Evolutionary conservation across 768 basidiomycete species (phyloP).

Genomic region (Tulasnella sp.): DNA sequence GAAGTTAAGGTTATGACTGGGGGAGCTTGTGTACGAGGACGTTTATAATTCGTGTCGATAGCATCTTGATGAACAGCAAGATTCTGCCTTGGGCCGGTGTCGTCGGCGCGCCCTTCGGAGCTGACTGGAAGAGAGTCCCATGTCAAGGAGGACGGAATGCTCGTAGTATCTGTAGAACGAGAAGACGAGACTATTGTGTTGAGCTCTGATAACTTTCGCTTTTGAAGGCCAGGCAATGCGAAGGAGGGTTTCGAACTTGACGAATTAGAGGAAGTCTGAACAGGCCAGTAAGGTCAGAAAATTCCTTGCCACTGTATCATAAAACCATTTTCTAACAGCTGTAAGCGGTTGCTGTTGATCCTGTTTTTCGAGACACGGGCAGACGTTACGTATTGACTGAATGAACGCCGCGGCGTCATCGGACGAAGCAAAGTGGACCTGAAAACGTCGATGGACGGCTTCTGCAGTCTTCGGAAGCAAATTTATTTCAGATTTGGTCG

Average conservation of each 20-base stretch:
- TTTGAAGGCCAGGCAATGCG: background rate
- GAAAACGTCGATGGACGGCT: constrained; percentile 62
- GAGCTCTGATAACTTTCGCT: background rate
- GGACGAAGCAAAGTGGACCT: constrained; percentile 60
- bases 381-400: constrained; percentile 59
- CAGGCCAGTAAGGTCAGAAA: background rate
- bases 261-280: background rate
- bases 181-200: background rate
- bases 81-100: background rate
- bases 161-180: background rate
- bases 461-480: constrained; percentile 4
- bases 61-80: background rate
- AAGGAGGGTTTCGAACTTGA: background rate
- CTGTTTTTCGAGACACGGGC: constrained; percentile 67
- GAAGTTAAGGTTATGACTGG: background rate
- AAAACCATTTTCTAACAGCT: background rate
- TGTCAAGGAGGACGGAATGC: background rate
- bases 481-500: background rate
- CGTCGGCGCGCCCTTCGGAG: background rate
- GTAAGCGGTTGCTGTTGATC: constrained; percentile 32
- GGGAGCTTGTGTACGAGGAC: background rate
- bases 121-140: background rate
- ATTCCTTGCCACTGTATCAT: background rate
- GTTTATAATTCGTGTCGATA: background rate
- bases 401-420: constrained; percentile 55